Evolutionary conservation across 2,329 filamentous ascomycete genomes (phyloP), one percentile per base, ranked within the genome.

Genomic region (Escovopsis sp.): DNA sequence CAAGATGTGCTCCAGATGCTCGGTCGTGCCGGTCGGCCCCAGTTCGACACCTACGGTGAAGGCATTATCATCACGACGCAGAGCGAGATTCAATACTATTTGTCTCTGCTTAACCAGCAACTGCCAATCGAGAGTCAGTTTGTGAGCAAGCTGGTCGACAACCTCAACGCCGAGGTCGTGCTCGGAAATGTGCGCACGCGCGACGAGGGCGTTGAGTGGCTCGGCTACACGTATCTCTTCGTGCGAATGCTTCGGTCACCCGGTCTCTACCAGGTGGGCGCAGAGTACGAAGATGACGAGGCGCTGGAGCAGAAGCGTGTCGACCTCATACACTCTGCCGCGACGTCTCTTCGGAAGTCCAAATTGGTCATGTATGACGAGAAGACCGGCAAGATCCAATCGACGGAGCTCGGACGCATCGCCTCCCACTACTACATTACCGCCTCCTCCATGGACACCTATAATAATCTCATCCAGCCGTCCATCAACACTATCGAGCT

Each of bases 1-100:
- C 90, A 98, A 55, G 90, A 98, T 60, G 88, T 98, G 26, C 67
- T 98, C 34, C 90, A 98, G 57, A 98, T 98, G 92, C 76, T 98
- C 49, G 90, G 90, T 51, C 86, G 90, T 68, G 92, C 90, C 36
- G 90, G 90, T 54, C 76, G 90, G 45, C 90, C 90, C 19, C 92
- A 98, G 51, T 98, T 85, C 53, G 90, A 98, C 54, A 94, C 86
- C 0, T 98, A 93, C 51, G 90, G 90, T 53, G 90, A 98, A 57
- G 90, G 90, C 54, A 96, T 98, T 50, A 96, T 98, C 53, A 94
- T 98, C 48, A 98, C 90, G 1, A 90, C 86, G 0, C 88, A 96
- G 52, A 71, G 70, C 34, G 92, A 98, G 60, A 84, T 98, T 52
- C 86, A 94, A 48, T 98, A 98, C 59, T 98, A 98, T 50, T 72